Evolutionary conservation across 208 protist genomes (phyloP), one percentile per base, ranked within the genome.

Genomic region (Wallacemonas sp.): DNA sequence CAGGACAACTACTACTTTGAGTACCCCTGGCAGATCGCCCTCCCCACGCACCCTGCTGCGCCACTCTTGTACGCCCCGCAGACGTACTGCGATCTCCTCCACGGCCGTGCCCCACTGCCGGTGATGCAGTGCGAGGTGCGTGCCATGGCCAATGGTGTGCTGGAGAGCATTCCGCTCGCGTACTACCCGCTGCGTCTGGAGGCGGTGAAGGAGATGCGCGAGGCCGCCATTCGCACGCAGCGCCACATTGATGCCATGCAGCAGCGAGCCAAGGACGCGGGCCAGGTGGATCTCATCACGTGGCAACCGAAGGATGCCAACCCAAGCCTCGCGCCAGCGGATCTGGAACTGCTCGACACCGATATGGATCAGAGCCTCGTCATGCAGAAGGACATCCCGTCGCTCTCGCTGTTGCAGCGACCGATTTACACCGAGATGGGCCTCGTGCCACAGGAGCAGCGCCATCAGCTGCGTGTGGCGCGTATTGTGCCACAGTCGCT

Each of bases 381-480:
- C 27, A 74, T 70, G 60, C 78, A 70, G 58, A 85, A 78, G 74
- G 90, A 71, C 30, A 36, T 87, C 55, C 86, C 83, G 1, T 91
- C 86, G 38, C 69, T 92, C 1, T 86, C 86, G 16, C 78, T 88
- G 27, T 69, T 95, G 55, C 85, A 95, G 71, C 75, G 82, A 16
- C 89, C 89, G 1, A 71, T 92, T 12, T 95, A 95, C 72, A 92
- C 89, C 16, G 89, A 95, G 39, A 95, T 95, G 72, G 85, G 86
- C 19, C 62, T 85, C 12, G 78, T 86, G 23, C 65, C 89, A 27
- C 77, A 76, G 61, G 80, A 92, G 58, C 81, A 93, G 80, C 89
- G 89, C 41, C 84, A 95, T 61, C 46, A 78, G 44, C 79, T 80
- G 57, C 89, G 89, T 65, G 64, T 92, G 41, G 79, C 76, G 3